Conservation (phyloP, 179 eudicot genomes). For the Beta lomatogona region DNA sequence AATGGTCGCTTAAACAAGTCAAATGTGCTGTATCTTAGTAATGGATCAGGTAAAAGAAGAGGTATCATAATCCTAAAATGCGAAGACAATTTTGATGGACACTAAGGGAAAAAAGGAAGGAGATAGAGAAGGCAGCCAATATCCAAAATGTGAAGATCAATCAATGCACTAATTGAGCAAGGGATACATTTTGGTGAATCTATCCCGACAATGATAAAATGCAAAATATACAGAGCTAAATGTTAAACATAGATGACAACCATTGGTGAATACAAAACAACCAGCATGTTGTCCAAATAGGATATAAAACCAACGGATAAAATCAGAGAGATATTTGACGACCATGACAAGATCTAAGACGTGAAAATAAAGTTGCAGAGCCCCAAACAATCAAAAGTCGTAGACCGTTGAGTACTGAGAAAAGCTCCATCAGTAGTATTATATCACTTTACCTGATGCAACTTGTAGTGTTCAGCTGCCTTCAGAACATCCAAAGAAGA, state of each 20-base stretch:
- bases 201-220: background rate
- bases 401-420: background rate
- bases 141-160: background rate
- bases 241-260: background rate
- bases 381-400: too few relatives aligned
- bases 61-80: background rate
- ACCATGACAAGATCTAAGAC: background rate
- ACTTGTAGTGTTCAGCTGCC: slow-evolving; percentile 78
- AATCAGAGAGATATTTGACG: background rate
- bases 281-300: background rate
- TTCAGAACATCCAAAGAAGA: slow-evolving; percentile 82
- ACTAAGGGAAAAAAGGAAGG: background rate
- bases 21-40: too few relatives aligned
- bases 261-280: background rate
- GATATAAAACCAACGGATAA: background rate
- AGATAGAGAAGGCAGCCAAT: background rate
- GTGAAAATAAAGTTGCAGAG: too few relatives aligned
- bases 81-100: background rate
- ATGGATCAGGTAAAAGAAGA: background rate
- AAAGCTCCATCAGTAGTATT: background rate
- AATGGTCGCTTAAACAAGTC: too few relatives aligned
- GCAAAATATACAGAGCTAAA: background rate
- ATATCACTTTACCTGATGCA: slow-evolving; percentile 64
- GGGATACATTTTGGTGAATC: background rate
- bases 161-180: background rate